phyloP scores from a whole-genome alignment of 495 filamentous ascomycete species.

The Neurospora hispaniola region DNA sequence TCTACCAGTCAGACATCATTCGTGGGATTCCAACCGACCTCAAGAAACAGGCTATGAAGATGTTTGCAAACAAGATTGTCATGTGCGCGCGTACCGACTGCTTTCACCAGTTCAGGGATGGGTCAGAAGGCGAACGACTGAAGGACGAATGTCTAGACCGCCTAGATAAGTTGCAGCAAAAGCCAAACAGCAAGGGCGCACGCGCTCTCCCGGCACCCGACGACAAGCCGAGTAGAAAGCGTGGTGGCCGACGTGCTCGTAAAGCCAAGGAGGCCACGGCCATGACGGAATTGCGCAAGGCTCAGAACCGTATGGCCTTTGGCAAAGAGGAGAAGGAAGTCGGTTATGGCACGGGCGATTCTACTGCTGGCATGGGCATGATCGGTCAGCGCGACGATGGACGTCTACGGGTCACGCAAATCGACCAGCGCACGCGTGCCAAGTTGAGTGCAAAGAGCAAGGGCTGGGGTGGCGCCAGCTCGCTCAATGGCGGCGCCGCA shows the following conservation, averaged over 20 bases:
- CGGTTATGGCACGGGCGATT: constrained; percentile 80
- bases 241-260: constrained; percentile 80
- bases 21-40: constrained; percentile 72
- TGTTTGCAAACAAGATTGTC: constrained; percentile 86
- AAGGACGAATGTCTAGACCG: constrained; percentile 73
- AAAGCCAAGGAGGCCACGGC: constrained; percentile 96
- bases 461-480: constrained; percentile 76
- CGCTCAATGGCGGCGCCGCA: constrained; percentile 54
- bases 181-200: constrained; percentile 80
- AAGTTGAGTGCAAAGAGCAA: constrained; percentile 92
- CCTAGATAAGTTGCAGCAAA: constrained; percentile 88
- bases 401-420: constrained; percentile 73
- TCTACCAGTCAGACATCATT: constrained; percentile 85
- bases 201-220: constrained; percentile 88
- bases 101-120: constrained; percentile 73
- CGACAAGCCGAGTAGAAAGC: constrained; percentile 89
- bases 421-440: constrained; percentile 86
- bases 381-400: constrained; percentile 81
- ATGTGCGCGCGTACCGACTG: constrained; percentile 83
- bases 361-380: constrained; percentile 87
- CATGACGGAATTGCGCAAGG: constrained; percentile 94
- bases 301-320: constrained; percentile 92
- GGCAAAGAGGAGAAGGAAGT: constrained; percentile 93
- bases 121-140: constrained; percentile 74
- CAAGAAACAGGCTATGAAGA: constrained; percentile 90